These are phyloP conservation scores for Trichoderma breve DNA, from an alignment of 2,329 filamentous ascomycete species.

Conservation along the genomic window DNA sequence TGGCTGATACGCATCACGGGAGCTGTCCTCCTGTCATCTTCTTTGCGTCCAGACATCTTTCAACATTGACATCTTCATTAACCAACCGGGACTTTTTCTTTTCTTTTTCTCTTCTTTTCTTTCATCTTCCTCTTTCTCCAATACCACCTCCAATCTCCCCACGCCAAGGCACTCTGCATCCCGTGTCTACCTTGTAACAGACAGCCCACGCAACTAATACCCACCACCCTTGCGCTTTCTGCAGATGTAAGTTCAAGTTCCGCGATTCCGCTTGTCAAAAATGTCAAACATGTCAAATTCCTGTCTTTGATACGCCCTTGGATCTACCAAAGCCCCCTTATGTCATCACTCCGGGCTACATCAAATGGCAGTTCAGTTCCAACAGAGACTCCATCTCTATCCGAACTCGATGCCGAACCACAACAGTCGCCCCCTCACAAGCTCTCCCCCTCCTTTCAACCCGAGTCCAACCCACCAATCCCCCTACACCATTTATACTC, in stretches of 20 bases:
- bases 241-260: neutral
- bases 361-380: neutral
- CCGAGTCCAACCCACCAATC: neutral
- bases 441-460: neutral
- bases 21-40: neutral
- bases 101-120: neutral
- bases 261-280: neutral
- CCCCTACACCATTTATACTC: conserved; percentile 2
- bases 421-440: neutral
- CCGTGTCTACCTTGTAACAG: neutral
- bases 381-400: neutral
- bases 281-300: neutral
- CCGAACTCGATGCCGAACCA: conserved; percentile 1
- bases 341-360: neutral
- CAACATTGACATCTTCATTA: neutral
- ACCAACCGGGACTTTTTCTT: neutral
- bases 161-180: neutral
- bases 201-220: neutral
- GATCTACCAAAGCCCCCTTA: neutral
- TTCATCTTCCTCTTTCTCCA: neutral
- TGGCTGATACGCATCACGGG: conserved; percentile 16
- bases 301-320: neutral
- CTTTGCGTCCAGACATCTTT: neutral
- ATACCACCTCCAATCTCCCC: neutral
- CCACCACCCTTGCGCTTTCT: neutral